phyloP scores from a whole-genome alignment of 495 filamentous ascomycete species.

The Xylaria sp. region DNA sequence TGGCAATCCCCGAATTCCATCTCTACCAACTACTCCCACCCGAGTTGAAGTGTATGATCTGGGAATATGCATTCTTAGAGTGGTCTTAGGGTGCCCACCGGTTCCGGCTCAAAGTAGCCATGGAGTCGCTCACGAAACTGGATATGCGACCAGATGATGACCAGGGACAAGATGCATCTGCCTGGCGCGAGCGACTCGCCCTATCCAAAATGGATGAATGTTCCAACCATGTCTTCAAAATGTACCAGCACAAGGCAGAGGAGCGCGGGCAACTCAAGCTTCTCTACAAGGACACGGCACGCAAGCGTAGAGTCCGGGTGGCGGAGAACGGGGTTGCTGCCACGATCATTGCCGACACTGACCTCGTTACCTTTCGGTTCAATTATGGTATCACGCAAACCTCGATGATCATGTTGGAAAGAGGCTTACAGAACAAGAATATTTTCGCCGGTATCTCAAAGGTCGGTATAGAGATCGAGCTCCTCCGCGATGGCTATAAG shows the following conservation, averaged over 20 bases:
- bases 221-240: not conserved
- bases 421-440: not conserved
- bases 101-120: not conserved
- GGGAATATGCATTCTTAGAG: slow-evolving; percentile 20
- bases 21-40: slow-evolving; percentile 16
- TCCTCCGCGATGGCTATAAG: not conserved
- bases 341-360: not conserved
- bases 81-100: slow-evolving; percentile 8
- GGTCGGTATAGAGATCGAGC: not conserved
- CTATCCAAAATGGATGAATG: not conserved
- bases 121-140: not conserved
- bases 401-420: not conserved
- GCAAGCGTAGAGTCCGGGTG: not conserved
- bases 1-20: not conserved
- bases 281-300: not conserved
- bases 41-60: slow-evolving; percentile 33
- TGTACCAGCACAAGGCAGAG: not conserved
- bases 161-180: not conserved
- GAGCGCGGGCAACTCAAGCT: not conserved
- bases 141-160: not conserved
- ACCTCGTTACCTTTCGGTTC: slow-evolving; percentile 21
- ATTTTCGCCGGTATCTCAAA: slow-evolving; percentile 11
- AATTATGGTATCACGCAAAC: not conserved
- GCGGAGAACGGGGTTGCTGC: not conserved
- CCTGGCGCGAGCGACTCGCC: slow-evolving; percentile 16